These are phyloP conservation scores for Santalum album DNA, from an alignment of 164 flowering plant species.

Conservation along the genomic window DNA sequence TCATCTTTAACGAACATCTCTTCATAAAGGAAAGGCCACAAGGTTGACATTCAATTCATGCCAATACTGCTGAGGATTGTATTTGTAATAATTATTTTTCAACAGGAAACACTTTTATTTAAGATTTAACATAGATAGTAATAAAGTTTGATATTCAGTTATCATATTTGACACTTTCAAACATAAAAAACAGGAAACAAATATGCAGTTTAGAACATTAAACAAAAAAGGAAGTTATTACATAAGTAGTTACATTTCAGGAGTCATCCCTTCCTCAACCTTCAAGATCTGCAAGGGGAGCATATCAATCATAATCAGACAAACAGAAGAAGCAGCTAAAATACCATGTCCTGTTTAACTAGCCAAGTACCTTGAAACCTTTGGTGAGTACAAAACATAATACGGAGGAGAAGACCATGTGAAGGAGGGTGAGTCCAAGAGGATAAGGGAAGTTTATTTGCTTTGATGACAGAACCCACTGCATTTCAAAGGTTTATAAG, in stretches of 20 bases:
- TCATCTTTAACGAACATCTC: no score
- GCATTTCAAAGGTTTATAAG: constrained; percentile 20
- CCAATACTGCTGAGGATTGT: no score
- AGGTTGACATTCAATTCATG: no score
- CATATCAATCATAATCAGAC: constrained; percentile 3
- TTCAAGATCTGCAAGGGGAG: constrained; percentile 52
- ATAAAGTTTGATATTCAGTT: no score
- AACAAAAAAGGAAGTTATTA: constrained; percentile 2
- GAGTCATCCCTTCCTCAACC: constrained; percentile 90
- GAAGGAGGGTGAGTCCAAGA: constrained; percentile 88
- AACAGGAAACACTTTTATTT: no score
- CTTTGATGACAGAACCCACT: constrained; percentile 99
- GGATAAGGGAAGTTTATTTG: constrained; percentile 96
- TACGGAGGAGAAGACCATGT: constrained; percentile 96
- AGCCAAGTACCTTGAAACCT: constrained; percentile 67
- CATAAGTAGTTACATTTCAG: constrained; percentile 63
- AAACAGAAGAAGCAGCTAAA: background rate
- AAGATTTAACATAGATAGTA: no score
- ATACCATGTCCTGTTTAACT: background rate
- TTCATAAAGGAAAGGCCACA: no score
- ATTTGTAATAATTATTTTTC: no score
- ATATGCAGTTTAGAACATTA: background rate
- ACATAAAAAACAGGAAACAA: background rate
- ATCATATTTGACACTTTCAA: no score
- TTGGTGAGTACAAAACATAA: constrained; percentile 73